Conservation (phyloP, 768 basidiomycete species). For the Auriscalpium orientale region DNA sequence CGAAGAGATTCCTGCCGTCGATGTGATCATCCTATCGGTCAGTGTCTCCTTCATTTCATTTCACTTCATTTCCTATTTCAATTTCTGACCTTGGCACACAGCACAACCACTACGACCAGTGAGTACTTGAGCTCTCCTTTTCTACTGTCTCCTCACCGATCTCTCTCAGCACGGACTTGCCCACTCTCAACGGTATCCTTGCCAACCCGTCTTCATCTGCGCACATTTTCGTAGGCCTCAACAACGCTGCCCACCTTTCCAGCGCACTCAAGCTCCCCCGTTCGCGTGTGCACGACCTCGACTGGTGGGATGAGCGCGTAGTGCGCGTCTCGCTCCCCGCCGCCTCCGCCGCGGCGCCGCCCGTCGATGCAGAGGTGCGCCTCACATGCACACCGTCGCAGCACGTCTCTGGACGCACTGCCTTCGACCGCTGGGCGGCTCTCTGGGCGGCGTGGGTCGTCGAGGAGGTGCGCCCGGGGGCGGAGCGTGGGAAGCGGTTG, state of each 20-base stretch:
- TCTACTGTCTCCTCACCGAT: background rate
- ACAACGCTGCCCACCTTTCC: constrained; percentile 30
- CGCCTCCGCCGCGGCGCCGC: background rate
- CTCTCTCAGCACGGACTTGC: constrained; percentile 24
- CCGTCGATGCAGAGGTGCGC: constrained; percentile 26
- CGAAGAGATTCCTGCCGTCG: constrained; percentile 41
- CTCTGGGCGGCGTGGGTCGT: constrained; percentile 66
- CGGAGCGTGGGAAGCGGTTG: constrained; percentile 35
- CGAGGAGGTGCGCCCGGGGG: constrained; percentile 34
- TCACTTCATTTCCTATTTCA: background rate
- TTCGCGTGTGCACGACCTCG: constrained; percentile 33
- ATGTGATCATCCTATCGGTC: constrained; percentile 43
- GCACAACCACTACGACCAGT: constrained; percentile 35
- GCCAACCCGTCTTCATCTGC: constrained; percentile 17
- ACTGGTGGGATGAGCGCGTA: constrained; percentile 41
- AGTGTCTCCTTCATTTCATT: constrained; percentile 4
- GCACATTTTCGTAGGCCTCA: constrained; percentile 40
- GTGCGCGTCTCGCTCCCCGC: constrained; percentile 23
- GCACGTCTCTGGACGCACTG: constrained; percentile 47
- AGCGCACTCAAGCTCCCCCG: constrained; percentile 22
- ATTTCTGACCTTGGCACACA: background rate
- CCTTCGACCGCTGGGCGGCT: constrained; percentile 45
- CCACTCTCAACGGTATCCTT: constrained; percentile 25
- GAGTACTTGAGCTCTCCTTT: background rate
- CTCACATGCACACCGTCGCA: constrained; percentile 59